phyloP scores from a whole-genome alignment of 805 yeast genomes.

The Spathaspora hagerdaliae region DNA sequence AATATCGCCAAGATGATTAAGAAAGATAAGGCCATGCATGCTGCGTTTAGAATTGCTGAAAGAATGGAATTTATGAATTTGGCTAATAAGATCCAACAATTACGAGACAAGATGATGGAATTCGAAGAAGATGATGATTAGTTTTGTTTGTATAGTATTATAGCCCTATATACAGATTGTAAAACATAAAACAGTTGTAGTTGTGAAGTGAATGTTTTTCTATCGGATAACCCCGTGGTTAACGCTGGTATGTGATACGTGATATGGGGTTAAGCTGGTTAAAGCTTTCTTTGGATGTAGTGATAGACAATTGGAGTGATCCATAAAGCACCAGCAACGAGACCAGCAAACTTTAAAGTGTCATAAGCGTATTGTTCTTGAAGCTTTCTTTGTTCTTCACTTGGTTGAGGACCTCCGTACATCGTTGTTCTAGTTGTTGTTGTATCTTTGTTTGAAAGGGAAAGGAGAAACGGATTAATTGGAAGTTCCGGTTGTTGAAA shows the following conservation, averaged over 20 bases:
- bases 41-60: slow-evolving; percentile 82
- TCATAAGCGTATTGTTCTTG: slow-evolving; percentile 61
- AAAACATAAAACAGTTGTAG: too few species aligned
- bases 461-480: too few species aligned
- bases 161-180: too few species aligned
- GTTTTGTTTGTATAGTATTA: too few species aligned
- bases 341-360: slow-evolving; percentile 57
- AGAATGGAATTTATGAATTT: slow-evolving; percentile 42
- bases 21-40: slow-evolving; percentile 74
- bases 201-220: too few species aligned
- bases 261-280: slow-evolving; percentile 3
- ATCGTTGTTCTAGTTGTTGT: slow-evolving; percentile 10
- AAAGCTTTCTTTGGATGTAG: slow-evolving; percentile 47
- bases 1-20: slow-evolving; percentile 66
- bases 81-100: slow-evolving; percentile 32
- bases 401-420: slow-evolving; percentile 51
- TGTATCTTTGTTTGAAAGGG: too few species aligned
- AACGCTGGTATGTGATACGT: background rate
- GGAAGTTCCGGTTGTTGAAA: too few species aligned
- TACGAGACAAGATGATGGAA: slow-evolving; percentile 24
- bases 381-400: slow-evolving; percentile 63
- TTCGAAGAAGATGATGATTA: slow-evolving; percentile 14
- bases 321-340: slow-evolving; percentile 66
- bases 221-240: background rate
- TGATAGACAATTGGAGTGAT: slow-evolving; percentile 51